These are phyloP conservation scores for Naegleria gruberi DNA, from an alignment of 208 protist species.

Conservation along the genomic window DNA sequence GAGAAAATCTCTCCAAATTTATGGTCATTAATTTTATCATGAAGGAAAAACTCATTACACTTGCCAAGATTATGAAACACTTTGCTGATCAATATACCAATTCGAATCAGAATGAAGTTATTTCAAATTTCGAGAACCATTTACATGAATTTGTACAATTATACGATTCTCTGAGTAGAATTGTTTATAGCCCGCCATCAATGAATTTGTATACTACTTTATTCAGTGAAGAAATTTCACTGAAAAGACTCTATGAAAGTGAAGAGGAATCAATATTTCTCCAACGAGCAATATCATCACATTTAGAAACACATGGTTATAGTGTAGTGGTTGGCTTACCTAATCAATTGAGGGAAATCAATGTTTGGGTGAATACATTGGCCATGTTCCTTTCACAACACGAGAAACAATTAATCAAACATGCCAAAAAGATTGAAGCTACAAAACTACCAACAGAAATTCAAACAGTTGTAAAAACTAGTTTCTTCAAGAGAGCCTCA, in stretches of 20 bases:
- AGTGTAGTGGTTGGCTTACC: neutral
- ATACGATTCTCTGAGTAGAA: neutral
- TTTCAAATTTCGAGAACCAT: neutral
- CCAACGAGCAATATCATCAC: neutral
- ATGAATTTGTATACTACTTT: neutral
- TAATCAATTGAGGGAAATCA: neutral
- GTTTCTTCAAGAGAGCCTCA: neutral
- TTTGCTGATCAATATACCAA: neutral
- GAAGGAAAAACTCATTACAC: neutral
- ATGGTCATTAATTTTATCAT: neutral
- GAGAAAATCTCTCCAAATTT: neutral
- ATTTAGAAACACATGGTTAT: slow-evolving; percentile 16
- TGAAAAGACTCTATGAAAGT: neutral
- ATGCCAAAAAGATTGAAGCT: neutral
- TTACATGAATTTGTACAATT: neutral
- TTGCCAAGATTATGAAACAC: neutral
- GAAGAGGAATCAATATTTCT: neutral
- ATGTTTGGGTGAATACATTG: slow-evolving; percentile 7
- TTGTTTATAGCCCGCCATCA: neutral
- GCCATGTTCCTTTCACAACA: neutral
- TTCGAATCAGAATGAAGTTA: neutral
- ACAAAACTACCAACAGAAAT: neutral
- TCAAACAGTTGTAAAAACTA: neutral
- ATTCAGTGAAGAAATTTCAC: neutral
- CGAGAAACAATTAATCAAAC: neutral